phyloP scores from a whole-genome alignment of 2,329 filamentous ascomycete genomes.

The Camillea tinctor region DNA sequence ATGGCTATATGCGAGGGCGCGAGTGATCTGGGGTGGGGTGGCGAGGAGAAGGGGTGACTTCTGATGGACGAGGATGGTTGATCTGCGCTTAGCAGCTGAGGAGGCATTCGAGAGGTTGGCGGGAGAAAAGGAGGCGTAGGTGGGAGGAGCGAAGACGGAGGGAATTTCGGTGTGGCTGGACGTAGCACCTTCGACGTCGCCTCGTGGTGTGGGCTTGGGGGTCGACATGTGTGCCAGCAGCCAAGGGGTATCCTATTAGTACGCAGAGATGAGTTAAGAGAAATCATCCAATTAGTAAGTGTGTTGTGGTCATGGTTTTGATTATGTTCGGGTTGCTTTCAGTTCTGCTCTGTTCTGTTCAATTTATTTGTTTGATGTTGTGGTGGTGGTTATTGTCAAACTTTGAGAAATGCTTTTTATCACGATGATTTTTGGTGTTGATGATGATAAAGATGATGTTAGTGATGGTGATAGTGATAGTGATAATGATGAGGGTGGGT shows the following conservation, averaged over 20 bases:
- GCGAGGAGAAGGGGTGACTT: slow-evolving; percentile 91
- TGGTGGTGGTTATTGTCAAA: too few species aligned
- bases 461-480: neutral
- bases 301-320: neutral
- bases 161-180: slow-evolving; percentile 31
- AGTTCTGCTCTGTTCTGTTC: too few species aligned
- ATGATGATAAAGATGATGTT: neutral
- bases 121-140: slow-evolving; percentile 87
- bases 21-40: slow-evolving; percentile 91
- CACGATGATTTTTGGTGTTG: too few species aligned
- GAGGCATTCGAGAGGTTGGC: slow-evolving; percentile 65
- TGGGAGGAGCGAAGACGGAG: slow-evolving; percentile 56
- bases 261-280: slow-evolving; percentile 6
- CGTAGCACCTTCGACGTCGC: slow-evolving; percentile 32
- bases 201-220: slow-evolving; percentile 41
- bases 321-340: too few species aligned
- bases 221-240: slow-evolving; percentile 53
- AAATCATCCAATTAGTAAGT: slow-evolving; percentile 17
- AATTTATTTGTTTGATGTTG: neutral
- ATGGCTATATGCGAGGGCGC: slow-evolving; percentile 92
- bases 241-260: slow-evolving; percentile 49
- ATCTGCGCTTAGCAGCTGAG: slow-evolving; percentile 71
- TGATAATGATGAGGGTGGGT: neutral
- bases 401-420: too few species aligned
- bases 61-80: slow-evolving; percentile 92